phyloP scores from a whole-genome alignment of 176 grass and related monocot genomes.

The Ananas comosus region DNA sequence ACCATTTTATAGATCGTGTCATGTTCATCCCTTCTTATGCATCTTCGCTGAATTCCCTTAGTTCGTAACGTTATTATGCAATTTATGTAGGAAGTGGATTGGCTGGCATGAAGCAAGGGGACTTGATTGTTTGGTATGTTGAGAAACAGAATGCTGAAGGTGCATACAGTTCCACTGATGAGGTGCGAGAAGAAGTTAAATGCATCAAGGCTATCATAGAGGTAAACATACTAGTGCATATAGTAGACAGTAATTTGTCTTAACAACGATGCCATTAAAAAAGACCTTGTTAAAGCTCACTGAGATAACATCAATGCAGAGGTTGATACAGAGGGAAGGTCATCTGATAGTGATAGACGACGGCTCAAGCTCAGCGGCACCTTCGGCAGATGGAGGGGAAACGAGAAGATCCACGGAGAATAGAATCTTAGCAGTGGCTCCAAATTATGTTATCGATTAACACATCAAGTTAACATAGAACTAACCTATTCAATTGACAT shows the following conservation, averaged over 20 bases:
- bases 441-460: slow-evolving; percentile 91
- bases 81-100: slow-evolving; percentile 51
- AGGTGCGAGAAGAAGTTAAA: slow-evolving; percentile 91
- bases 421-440: slow-evolving; percentile 79
- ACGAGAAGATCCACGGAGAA: slow-evolving; percentile 34
- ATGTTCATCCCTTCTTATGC: not conserved
- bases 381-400: slow-evolving; percentile 18
- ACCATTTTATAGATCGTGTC: no score
- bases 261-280: not conserved
- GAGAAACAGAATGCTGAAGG: slow-evolving; percentile 88
- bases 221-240: slow-evolving; percentile 31
- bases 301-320: slow-evolving; percentile 41
- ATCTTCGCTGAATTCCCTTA: not conserved
- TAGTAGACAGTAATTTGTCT: not conserved
- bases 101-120: slow-evolving; percentile 93
- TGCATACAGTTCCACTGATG: slow-evolving; percentile 58
- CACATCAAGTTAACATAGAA: not conserved
- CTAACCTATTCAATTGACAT: not conserved
- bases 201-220: slow-evolving; percentile 90
- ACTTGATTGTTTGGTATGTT: slow-evolving; percentile 92
- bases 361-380: slow-evolving; percentile 25
- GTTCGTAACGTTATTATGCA: not conserved
- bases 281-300: not conserved
- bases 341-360: slow-evolving; percentile 96
- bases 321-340: slow-evolving; percentile 86